A percentile compares a stretch with the other conserved stretches of the same genome.
Conservation (phyloP, 108 stramenopile genomes). For the Nitzschia sp. region DNA sequence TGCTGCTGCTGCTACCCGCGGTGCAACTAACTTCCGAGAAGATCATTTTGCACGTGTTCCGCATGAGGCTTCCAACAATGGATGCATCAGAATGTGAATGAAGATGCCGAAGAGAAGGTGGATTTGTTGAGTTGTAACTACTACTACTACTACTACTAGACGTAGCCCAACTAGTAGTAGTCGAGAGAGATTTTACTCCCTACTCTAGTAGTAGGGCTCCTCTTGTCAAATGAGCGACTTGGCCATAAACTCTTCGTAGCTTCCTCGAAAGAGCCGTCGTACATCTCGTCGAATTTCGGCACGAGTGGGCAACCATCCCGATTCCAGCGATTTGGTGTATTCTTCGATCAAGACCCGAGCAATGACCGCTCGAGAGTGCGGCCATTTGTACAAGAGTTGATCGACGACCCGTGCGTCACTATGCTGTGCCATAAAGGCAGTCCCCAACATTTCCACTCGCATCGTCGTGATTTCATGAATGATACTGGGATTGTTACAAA, state of each 20-base stretch:
- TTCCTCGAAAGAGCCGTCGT: constrained; percentile 65
- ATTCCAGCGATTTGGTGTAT: constrained; percentile 51
- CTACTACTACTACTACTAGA: no score
- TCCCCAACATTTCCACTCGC: constrained; percentile 89
- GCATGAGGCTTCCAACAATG: no score
- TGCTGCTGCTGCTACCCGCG: no score
- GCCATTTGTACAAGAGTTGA: constrained; percentile 94
- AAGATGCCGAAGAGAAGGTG: no score
- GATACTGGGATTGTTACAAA: constrained; percentile 89
- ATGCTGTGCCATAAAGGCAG: constrained; percentile 90
- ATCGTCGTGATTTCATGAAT: constrained; percentile 82
- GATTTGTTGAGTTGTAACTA: no score
- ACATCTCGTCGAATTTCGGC: constrained; percentile 76
- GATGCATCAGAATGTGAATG: no score
- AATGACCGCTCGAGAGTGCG: constrained; percentile 82
- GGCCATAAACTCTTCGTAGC: constrained; percentile 90
- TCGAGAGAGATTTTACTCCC: no score
- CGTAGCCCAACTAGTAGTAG: no score
- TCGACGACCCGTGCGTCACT: constrained; percentile 87
- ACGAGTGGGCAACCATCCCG: constrained; percentile 58
- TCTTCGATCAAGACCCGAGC: constrained; percentile 67
- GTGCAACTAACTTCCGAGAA: no score
- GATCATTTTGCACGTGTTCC: no score
- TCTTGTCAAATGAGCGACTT: no score
- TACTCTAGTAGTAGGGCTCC: no score